phyloP scores from a whole-genome alignment of 2,329 filamentous ascomycete species.

The Sporothrix variecibatus region DNA sequence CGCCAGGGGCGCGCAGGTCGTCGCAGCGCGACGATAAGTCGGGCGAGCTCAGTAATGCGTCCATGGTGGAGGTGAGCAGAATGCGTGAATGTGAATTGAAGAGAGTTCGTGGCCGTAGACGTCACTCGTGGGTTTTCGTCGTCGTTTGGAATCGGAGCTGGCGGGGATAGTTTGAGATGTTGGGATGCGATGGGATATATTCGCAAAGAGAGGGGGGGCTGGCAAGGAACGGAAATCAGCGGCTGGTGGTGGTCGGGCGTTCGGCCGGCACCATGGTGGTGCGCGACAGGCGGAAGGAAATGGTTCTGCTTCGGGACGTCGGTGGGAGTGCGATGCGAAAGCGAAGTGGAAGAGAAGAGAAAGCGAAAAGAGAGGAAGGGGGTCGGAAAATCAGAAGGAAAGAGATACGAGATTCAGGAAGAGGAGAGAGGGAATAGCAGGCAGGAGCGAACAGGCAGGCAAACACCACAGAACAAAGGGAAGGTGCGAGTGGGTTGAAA shows the following conservation, averaged over 20 bases:
- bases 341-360: not conserved
- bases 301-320: not conserved
- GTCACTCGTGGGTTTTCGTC: not conserved
- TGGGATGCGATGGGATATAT: not conserved
- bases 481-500: conserved; percentile 9
- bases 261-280: conserved; percentile 23
- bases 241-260: conserved; percentile 1
- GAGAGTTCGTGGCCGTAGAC: too few species aligned
- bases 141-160: not conserved
- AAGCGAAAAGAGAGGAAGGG: not conserved
- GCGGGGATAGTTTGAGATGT: not conserved
- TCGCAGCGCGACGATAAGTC: conserved; percentile 48
- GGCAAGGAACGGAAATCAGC: not conserved
- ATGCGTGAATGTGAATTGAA: too few species aligned
- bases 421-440: not conserved
- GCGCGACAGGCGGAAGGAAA: not conserved
- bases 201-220: not conserved
- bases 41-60: conserved; percentile 34
- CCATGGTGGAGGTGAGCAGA: conserved; percentile 38
- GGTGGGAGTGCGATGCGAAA: not conserved
- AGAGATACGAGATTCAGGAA: not conserved
- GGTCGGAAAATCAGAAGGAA: not conserved
- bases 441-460: not conserved
- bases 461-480: not conserved
- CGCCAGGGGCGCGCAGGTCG: conserved; percentile 53